phyloP scores from a whole-genome alignment of 164 flowering plant species.

The grape (Vitis vinifera) region ASM3070453v1 NC_081805.1:6650001-6650500 shows the following conservation, averaged over 20 bases:
- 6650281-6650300: background rate
- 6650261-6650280: constrained; percentile 18
- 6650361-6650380: constrained; percentile 13
- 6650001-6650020: constrained; percentile 65
- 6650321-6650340: background rate
- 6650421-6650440: constrained; percentile 42
- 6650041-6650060: constrained; percentile 46
- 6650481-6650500: constrained; percentile 21
- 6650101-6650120: constrained; percentile 14
- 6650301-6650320: background rate
- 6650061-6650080: constrained; percentile 66
- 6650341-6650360: background rate
- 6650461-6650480: constrained; percentile 41
- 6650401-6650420: constrained; percentile 28
- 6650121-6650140: constrained; percentile 54
- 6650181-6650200: constrained; percentile 32
- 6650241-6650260: constrained; percentile 40
- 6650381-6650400: constrained; percentile 27
- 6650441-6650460: constrained; percentile 16
- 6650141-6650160: constrained; percentile 53
- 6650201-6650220: constrained; percentile 37
- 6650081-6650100: constrained; percentile 8
- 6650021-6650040: constrained; percentile 65
- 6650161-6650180: constrained; percentile 41
- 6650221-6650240: constrained; percentile 53